These are phyloP conservation scores for Fagopyrum esculentum DNA, from an alignment of 148 eudicot genomes.

Conservation along the genomic window DNA sequence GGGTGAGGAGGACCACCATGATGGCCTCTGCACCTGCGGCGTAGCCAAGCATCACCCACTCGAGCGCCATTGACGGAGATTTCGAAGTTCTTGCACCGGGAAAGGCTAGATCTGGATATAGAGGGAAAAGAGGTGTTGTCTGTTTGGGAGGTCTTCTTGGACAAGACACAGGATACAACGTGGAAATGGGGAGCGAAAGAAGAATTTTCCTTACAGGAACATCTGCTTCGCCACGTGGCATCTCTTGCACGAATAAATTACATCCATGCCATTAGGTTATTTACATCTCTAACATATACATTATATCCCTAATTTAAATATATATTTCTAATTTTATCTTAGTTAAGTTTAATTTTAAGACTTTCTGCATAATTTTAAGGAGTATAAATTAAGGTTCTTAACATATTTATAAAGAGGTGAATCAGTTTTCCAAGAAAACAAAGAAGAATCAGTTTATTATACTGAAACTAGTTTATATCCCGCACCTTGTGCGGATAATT, in stretches of 20 bases:
- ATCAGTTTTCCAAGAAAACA: no score
- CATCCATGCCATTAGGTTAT: no score
- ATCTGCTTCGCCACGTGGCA: neutral
- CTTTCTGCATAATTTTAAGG: no score
- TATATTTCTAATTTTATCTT: no score
- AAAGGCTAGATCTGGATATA: slow-evolving; percentile 3
- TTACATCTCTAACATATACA: neutral
- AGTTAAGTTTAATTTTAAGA: no score
- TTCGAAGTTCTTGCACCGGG: neutral
- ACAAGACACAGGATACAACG: neutral
- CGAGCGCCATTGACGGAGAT: slow-evolving; percentile 51
- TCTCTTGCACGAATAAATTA: neutral
- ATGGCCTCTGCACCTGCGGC: slow-evolving; percentile 85
- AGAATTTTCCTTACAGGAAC: neutral
- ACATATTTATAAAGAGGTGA: no score
- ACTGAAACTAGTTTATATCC: no score
- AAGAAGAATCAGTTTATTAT: no score
- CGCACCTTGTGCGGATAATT: no score
- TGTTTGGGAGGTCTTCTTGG: neutral
- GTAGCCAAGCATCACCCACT: slow-evolving; percentile 82
- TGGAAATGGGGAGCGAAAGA: neutral
- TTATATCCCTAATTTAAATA: no score
- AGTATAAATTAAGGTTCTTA: no score
- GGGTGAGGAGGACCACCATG: slow-evolving; percentile 64
- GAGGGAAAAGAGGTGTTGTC: neutral